A percentile compares a stretch with the other conserved stretches of the same genome.
phyloP scores from a whole-genome alignment of 495 filamentous ascomycete genomes.

The Aspergillus saccharolyticus region DNA sequence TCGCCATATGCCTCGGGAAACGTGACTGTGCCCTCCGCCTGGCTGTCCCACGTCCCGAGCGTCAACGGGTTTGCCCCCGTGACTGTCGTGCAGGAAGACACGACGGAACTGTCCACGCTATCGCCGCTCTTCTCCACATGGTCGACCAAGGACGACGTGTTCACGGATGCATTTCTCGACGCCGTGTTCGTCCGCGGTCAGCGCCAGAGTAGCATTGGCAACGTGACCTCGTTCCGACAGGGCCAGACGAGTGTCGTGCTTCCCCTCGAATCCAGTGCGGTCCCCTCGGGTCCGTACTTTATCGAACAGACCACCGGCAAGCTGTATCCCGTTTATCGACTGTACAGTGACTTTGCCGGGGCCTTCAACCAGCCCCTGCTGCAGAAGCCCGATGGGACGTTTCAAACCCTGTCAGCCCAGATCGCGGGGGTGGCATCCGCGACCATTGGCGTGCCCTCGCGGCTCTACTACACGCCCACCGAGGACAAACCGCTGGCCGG shows the following conservation, averaged over 20 bases:
- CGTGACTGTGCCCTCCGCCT: not conserved
- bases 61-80: slow-evolving; percentile 1
- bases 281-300: slow-evolving; percentile 11
- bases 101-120: not conserved
- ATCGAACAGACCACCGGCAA: slow-evolving; percentile 7
- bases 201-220: not conserved
- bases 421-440: slow-evolving; percentile 4
- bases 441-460: slow-evolving; percentile 38
- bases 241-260: not conserved
- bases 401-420: slow-evolving; percentile 2
- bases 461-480: slow-evolving; percentile 31
- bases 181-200: not conserved
- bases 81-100: not conserved
- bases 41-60: not conserved
- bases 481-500: slow-evolving; percentile 20
- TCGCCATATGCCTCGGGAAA: slow-evolving; percentile 2
- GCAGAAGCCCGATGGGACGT: slow-evolving; percentile 9
- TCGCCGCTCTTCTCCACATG: slow-evolving; percentile 4
- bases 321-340: slow-evolving; percentile 8
- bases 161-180: slow-evolving; percentile 9
- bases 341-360: slow-evolving; percentile 8
- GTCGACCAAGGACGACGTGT: not conserved
- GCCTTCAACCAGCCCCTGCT: slow-evolving; percentile 13
- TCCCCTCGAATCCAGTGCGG: not conserved
- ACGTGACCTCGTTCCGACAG: not conserved